phyloP scores from a whole-genome alignment of 495 filamentous ascomycete species.

The Lineolata rhizophorae region DNA sequence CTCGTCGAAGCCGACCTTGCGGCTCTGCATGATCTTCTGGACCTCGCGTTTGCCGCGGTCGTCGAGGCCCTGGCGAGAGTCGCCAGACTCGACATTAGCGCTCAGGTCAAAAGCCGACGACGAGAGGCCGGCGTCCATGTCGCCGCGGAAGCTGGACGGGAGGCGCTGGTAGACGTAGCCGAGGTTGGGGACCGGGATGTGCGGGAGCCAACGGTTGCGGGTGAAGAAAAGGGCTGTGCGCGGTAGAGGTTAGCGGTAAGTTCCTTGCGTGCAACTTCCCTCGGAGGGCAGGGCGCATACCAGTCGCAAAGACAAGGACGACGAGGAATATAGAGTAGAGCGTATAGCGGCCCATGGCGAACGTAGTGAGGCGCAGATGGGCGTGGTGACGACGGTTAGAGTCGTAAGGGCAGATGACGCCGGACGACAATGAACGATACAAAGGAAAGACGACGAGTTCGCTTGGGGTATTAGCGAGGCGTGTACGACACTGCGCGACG shows the following conservation, averaged over 20 bases:
- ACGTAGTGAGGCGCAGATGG: not conserved
- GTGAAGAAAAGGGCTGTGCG: slow-evolving; percentile 52
- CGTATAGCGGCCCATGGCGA: slow-evolving; percentile 45
- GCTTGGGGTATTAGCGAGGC: too few relatives aligned
- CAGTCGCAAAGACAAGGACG: slow-evolving; percentile 23
- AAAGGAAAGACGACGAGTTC: too few relatives aligned
- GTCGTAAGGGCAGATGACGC: too few relatives aligned
- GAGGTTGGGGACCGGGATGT: slow-evolving; percentile 9
- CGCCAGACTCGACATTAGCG: slow-evolving; percentile 55
- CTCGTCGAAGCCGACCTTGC: slow-evolving; percentile 67
- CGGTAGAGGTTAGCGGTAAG: slow-evolving; percentile 4
- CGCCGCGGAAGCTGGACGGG: slow-evolving; percentile 48
- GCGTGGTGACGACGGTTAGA: too few relatives aligned
- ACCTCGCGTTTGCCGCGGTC: slow-evolving; percentile 57
- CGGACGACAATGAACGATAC: too few relatives aligned
- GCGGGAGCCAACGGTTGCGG: slow-evolving; percentile 49
- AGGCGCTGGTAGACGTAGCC: slow-evolving; percentile 42
- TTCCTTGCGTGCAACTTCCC: not conserved
- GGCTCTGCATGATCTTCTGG: slow-evolving; percentile 65
- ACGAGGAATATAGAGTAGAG: slow-evolving; percentile 43
- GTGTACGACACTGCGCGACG: too few relatives aligned
- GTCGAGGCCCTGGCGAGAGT: slow-evolving; percentile 62
- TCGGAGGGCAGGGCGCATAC: slow-evolving; percentile 9
- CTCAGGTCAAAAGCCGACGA: slow-evolving; percentile 61
- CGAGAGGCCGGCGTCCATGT: slow-evolving; percentile 69